A percentile compares a stretch with the other conserved stretches of the same genome.
phyloP scores from a whole-genome alignment of 495 filamentous ascomycete genomes.

The Poronia punctata region DNA sequence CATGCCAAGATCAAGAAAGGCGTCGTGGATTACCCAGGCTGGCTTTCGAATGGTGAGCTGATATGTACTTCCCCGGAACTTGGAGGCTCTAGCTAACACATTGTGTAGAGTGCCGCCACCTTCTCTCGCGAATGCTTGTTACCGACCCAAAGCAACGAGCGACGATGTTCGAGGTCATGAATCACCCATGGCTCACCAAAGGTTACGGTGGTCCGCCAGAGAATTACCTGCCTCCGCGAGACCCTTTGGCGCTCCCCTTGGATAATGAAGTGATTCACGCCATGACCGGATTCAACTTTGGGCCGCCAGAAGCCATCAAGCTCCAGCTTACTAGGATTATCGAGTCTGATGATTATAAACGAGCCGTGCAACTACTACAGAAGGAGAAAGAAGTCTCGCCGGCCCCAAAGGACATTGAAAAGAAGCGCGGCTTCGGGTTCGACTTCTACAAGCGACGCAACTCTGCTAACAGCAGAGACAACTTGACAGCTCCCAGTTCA shows the following conservation, averaged over 20 bases:
- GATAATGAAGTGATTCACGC: slow-evolving; percentile 77
- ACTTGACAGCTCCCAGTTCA: slow-evolving; percentile 74
- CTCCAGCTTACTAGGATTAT: slow-evolving; percentile 75
- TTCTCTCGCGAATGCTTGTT: slow-evolving; percentile 93
- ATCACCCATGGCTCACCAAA: slow-evolving; percentile 96
- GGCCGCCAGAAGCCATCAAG: slow-evolving; percentile 72
- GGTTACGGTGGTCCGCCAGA: slow-evolving; percentile 81
- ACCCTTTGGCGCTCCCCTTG: slow-evolving; percentile 77
- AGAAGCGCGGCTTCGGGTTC: slow-evolving; percentile 80
- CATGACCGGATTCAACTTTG: slow-evolving; percentile 99
- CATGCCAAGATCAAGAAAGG: slow-evolving; percentile 99
- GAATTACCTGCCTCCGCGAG: slow-evolving; percentile 77
- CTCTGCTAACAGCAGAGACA: slow-evolving; percentile 80
- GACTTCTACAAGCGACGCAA: slow-evolving; percentile 96
- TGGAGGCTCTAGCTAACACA: slow-evolving; percentile 23
- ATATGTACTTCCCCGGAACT: neutral
- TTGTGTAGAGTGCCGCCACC: slow-evolving; percentile 74
- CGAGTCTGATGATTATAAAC: slow-evolving; percentile 86
- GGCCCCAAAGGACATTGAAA: slow-evolving; percentile 62
- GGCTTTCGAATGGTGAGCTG: slow-evolving; percentile 75
- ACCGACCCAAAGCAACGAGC: slow-evolving; percentile 87
- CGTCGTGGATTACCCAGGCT: slow-evolving; percentile 88
- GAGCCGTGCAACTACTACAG: slow-evolving; percentile 55
- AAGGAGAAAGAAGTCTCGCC: slow-evolving; percentile 58
- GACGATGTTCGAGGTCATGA: slow-evolving; percentile 85